phyloP scores from a whole-genome alignment of 2,329 filamentous ascomycete genomes.

The Elsinoe ampelina region DNA sequence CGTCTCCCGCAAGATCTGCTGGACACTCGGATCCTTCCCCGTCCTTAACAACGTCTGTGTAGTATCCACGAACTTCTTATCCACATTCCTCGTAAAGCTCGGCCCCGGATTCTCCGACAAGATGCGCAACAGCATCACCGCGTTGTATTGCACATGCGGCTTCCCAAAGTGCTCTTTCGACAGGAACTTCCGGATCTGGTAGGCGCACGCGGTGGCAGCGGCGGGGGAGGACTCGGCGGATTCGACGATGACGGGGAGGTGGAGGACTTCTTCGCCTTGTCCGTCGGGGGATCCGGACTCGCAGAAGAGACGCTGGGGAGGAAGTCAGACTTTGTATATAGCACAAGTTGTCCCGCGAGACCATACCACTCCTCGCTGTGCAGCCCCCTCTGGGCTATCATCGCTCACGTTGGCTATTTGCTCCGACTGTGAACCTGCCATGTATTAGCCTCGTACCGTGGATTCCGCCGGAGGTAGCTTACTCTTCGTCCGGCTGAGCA shows the following conservation, averaged over 20 bases:
- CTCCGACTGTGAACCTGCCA: slow-evolving; percentile 14
- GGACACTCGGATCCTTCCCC: slow-evolving; percentile 64
- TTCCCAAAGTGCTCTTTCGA: slow-evolving; percentile 53
- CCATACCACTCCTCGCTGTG: slow-evolving; percentile 56
- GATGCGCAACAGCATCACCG: slow-evolving; percentile 90
- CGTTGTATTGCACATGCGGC: slow-evolving; percentile 82
- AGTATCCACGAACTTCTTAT: slow-evolving; percentile 70
- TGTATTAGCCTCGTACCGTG: slow-evolving; percentile 17
- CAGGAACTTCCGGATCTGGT: slow-evolving; percentile 73
- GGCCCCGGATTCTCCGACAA: slow-evolving; percentile 82
- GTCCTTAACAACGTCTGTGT: slow-evolving; percentile 65
- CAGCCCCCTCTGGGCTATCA: slow-evolving; percentile 59
- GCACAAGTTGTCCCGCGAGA: slow-evolving; percentile 16
- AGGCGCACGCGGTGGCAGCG: slow-evolving; percentile 73
- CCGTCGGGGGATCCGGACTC: slow-evolving; percentile 55
- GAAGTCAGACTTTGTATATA: slow-evolving; percentile 8
- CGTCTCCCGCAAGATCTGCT: slow-evolving; percentile 80
- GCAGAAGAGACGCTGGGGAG: slow-evolving; percentile 66
- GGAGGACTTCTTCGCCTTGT: slow-evolving; percentile 82
- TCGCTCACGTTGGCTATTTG: slow-evolving; percentile 27
- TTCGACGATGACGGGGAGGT: slow-evolving; percentile 89
- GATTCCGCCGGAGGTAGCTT: slow-evolving; percentile 12
- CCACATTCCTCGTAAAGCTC: slow-evolving; percentile 84
- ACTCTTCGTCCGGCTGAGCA: slow-evolving; percentile 21
- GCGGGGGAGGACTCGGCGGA: slow-evolving; percentile 82